phyloP scores from a whole-genome alignment of 345 rosid species.

The Eucalyptus pauciflora region DNA sequence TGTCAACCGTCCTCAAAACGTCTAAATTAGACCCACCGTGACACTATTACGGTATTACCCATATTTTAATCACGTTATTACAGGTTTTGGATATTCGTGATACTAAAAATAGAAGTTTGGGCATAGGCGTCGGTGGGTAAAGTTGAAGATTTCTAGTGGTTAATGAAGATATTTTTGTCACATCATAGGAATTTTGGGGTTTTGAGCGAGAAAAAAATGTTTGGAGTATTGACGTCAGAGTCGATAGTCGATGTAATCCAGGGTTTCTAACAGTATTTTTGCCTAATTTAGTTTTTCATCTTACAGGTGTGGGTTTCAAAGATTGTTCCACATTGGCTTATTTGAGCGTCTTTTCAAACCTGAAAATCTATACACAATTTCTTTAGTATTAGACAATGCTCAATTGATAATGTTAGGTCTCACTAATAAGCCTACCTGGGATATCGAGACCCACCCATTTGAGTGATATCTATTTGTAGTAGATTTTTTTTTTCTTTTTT shows the following conservation, averaged over 20 bases:
- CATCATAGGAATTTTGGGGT: not conserved
- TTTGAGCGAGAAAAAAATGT: not conserved
- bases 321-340: not conserved
- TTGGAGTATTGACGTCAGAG: fast-evolving
- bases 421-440: not conserved
- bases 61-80: not conserved
- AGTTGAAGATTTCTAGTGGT: not conserved
- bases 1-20: not conserved
- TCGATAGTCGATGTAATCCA: fast-evolving
- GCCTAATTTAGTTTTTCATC: not conserved
- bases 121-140: not conserved
- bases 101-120: not conserved
- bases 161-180: not conserved
- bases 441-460: not conserved
- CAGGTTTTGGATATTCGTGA: not conserved
- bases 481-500: not conserved
- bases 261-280: not conserved
- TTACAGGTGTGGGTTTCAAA: not conserved
- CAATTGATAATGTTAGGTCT: not conserved
- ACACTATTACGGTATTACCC: fast-evolving
- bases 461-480: not conserved
- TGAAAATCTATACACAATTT: not conserved
- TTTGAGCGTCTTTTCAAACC: not conserved
- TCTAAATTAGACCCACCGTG: not conserved
- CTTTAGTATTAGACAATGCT: not conserved